phyloP scores from a whole-genome alignment of 352 stramenopile genomes.

The Globisporangium carolinianum region DNA sequence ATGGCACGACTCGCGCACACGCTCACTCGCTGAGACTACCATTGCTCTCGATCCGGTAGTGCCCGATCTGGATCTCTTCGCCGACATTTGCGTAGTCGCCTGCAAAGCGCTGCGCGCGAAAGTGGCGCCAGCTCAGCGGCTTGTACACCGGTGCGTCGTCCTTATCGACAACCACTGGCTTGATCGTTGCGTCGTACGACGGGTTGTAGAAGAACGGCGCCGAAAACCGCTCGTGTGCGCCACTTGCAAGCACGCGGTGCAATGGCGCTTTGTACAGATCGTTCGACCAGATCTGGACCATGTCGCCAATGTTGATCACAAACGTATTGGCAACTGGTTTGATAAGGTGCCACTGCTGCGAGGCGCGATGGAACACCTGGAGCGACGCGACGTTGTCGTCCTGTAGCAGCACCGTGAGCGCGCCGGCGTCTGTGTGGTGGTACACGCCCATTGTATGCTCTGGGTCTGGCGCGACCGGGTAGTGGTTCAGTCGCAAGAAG shows the following conservation, averaged over 20 bases:
- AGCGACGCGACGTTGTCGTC: conserved; percentile 36
- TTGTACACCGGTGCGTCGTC: conserved; percentile 49
- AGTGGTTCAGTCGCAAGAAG: conserved; percentile 91
- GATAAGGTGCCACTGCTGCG: conserved; percentile 29
- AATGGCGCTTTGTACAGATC: conserved; percentile 35
- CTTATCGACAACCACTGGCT: conserved; percentile 49
- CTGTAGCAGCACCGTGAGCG: conserved; percentile 43
- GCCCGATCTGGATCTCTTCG: conserved; percentile 89
- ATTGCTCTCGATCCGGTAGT: conserved; percentile 35
- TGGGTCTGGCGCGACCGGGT: conserved; percentile 40
- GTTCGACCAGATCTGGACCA: conserved; percentile 48
- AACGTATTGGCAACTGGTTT: conserved; percentile 29
- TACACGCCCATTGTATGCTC: conserved; percentile 28
- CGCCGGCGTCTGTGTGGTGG: conserved; percentile 39
- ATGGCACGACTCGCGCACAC: too few relatives aligned
- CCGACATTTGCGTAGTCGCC: conserved; percentile 90
- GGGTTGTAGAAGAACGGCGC: conserved; percentile 46
- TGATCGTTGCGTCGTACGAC: conserved; percentile 51
- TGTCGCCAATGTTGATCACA: conserved; percentile 55
- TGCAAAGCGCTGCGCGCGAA: conserved; percentile 78
- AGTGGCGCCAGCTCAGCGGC: conserved; percentile 86
- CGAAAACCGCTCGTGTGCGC: conserved; percentile 25
- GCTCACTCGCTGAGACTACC: too few relatives aligned
- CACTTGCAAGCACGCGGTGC: conserved; percentile 33
- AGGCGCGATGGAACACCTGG: conserved; percentile 33